Evolutionary conservation across 768 basidiomycete genomes (phyloP).

Genomic region (Panaeolus cyanescens): DNA sequence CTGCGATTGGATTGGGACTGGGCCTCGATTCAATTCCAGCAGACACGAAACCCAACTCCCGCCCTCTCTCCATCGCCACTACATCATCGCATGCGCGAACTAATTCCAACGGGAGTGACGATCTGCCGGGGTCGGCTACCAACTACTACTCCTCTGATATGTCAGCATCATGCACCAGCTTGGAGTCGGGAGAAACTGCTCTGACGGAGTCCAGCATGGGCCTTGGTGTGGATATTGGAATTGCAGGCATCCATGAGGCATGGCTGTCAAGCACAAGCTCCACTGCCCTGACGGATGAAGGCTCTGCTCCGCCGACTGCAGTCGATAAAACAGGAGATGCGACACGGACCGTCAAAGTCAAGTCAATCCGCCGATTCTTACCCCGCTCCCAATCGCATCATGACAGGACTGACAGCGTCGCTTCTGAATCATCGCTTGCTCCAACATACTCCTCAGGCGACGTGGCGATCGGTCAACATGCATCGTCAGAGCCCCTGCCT

Average conservation of each 20-base stretch:
- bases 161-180: not conserved
- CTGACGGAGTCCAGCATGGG: not conserved
- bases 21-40: not conserved
- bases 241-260: not conserved
- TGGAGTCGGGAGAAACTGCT: not conserved
- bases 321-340: not conserved
- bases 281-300: not conserved
- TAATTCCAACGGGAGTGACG: not conserved
- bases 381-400: not conserved
- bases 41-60: not conserved
- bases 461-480: not conserved
- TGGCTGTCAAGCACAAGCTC: constrained; percentile 1
- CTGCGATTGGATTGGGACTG: not conserved
- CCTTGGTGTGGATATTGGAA: not conserved
- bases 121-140: not conserved
- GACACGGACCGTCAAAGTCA: not conserved
- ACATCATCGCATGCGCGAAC: not conserved
- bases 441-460: not conserved
- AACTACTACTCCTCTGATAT: not conserved
- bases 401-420: not conserved
- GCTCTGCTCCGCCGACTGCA: not conserved
- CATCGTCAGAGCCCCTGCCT: not conserved
- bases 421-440: not conserved
- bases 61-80: not conserved
- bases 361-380: not conserved